A percentile compares a stretch with the other conserved stretches of the same genome.
These are phyloP conservation scores for Botrytis porri DNA, from an alignment of 2,329 filamentous ascomycete species.

Conservation along the genomic window DNA sequence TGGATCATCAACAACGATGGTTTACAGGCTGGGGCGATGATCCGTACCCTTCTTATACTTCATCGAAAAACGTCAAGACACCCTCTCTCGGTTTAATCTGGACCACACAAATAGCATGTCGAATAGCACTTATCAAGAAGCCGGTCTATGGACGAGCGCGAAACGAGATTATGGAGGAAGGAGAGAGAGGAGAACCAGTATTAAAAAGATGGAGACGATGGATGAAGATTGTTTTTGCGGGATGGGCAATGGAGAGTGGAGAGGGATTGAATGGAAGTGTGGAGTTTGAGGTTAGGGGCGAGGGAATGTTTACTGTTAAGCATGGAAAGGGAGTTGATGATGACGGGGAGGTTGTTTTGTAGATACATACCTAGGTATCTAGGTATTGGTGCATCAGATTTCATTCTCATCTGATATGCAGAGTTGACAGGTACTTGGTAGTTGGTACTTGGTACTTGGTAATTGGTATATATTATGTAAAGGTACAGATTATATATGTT, in stretches of 20 bases:
- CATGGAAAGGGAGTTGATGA: constrained; percentile 19
- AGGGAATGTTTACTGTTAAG: constrained; percentile 50
- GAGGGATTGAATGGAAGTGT: constrained; percentile 51
- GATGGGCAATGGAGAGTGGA: constrained; percentile 61
- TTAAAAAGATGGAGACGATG: constrained; percentile 66
- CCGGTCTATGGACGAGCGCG: constrained; percentile 48
- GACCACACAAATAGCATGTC: constrained; percentile 82
- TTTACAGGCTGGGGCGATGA: constrained; percentile 94
- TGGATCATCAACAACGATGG: constrained; percentile 90
- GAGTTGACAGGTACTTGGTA: too few relatives aligned
- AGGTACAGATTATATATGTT: background rate
- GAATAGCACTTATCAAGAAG: constrained; percentile 76
- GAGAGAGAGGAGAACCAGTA: constrained; percentile 45
- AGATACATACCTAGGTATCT: background rate
- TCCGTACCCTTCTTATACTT: constrained; percentile 36
- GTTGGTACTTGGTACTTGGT: background rate
- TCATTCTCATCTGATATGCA: background rate
- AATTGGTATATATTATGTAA: background rate
- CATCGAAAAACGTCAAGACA: constrained; percentile 62
- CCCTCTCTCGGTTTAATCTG: constrained; percentile 85
- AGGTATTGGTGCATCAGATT: too few relatives aligned
- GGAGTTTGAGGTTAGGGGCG: constrained; percentile 73
- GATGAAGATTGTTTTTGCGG: constrained; percentile 87
- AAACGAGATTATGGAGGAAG: constrained; percentile 38
- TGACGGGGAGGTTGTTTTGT: constrained; percentile 4